Evolutionary conservation across 768 basidiomycete species (phyloP).

Genomic region (Guyanaporus albipodus): DNA sequence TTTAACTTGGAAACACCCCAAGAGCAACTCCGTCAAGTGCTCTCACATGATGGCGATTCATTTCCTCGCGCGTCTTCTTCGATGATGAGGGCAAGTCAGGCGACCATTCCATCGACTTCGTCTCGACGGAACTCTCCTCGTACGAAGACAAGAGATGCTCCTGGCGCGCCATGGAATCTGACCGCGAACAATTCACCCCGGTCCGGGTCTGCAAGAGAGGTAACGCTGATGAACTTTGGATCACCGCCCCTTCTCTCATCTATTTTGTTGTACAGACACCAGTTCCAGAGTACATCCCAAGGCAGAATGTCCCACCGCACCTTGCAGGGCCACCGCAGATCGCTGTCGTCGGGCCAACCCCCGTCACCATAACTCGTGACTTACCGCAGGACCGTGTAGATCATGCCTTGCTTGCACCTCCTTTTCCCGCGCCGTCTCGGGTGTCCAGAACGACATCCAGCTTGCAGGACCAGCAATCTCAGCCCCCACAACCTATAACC

Average conservation of each 20-base stretch:
- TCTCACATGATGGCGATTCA: conserved; percentile 27
- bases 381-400: conserved; percentile 25
- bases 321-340: conserved; percentile 27
- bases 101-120: conserved; percentile 15
- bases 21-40: conserved; percentile 30
- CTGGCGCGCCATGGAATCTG: conserved; percentile 22
- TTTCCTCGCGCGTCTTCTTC: conserved; percentile 25
- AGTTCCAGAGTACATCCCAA: conserved; percentile 17
- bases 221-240: conserved; percentile 1
- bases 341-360: conserved; percentile 30
- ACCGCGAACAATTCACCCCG: conserved; percentile 23
- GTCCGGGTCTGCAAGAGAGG: conserved; percentile 24
- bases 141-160: conserved; percentile 13
- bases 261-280: conserved; percentile 10
- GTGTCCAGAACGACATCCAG: conserved; percentile 22
- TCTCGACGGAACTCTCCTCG: conserved; percentile 27
- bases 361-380: conserved; percentile 14
- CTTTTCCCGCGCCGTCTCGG: conserved; percentile 27
- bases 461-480: conserved; percentile 20
- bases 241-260: conserved; percentile 8
- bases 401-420: conserved; percentile 23
- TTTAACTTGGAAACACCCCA: conserved; percentile 21
- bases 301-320: conserved; percentile 9
- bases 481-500: conserved; percentile 10
- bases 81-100: conserved; percentile 28